Evolutionary conservation across 106 monocot genomes (phyloP).

Genomic region (Dioscorea alata): DNA sequence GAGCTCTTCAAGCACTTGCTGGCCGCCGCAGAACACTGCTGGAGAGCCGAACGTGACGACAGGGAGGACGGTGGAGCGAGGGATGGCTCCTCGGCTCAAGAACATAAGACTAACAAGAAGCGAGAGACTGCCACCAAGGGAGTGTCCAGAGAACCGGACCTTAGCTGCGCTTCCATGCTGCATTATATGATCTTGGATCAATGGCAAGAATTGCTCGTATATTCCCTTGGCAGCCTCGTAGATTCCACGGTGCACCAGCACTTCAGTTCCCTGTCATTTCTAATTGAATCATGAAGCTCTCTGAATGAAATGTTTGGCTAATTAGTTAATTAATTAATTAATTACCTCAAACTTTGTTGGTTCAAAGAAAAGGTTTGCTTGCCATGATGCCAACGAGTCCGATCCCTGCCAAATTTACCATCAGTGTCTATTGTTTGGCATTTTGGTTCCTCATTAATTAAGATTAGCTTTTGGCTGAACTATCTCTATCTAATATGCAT

Average conservation of each 20-base stretch:
- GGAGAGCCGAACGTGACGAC: slow-evolving; percentile 88
- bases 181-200: slow-evolving; percentile 39
- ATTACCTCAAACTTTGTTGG: slow-evolving; percentile 84
- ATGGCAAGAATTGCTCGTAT: slow-evolving; percentile 76
- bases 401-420: slow-evolving; percentile 47
- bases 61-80: slow-evolving; percentile 32
- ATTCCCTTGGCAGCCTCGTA: slow-evolving; percentile 96
- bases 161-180: slow-evolving; percentile 36
- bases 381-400: slow-evolving; percentile 89
- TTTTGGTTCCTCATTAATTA: too few relatives aligned
- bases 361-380: slow-evolving; percentile 92
- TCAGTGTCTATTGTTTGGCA: too few relatives aligned
- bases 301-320: background rate
- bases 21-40: slow-evolving; percentile 70
- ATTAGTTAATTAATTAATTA: too few relatives aligned
- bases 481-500: too few relatives aligned
- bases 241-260: slow-evolving; percentile 87
- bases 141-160: slow-evolving; percentile 75
- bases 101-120: slow-evolving; percentile 77
- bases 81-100: slow-evolving; percentile 32
- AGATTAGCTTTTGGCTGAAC: too few relatives aligned
- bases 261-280: slow-evolving; percentile 40
- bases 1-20: slow-evolving; percentile 29
- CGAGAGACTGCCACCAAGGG: slow-evolving; percentile 86
- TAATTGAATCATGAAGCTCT: background rate